Base-by-base conservation (phyloP, 805 yeast species). In the Saccharomyces jurei region DNA sequence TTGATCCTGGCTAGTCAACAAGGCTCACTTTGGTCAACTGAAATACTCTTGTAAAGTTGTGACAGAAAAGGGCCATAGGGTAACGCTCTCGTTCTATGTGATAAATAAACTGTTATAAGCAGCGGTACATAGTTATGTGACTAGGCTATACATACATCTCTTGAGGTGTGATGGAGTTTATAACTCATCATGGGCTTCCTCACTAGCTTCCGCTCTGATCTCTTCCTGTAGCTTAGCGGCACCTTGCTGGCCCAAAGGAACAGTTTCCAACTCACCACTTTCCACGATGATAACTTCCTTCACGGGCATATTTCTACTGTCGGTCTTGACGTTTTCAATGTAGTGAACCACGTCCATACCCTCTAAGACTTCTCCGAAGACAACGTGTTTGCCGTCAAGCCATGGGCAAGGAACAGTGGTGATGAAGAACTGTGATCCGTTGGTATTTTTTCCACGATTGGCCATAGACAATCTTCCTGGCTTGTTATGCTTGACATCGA, bases 321-420 rank as follows among this genome's bases (percentile, higher is more conserved):
- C 73, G 26, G 95, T 89, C 73, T 83, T 81, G 58, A 87, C 82
- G 50, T 71, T 71, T 74, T 90, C 96, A 66, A 94, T 82, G 71
- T 81, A 77, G 60, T 78, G 73, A 54, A 92, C 88, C 51, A 89
- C 81, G 60, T 92, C 96, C 76, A 83, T 78, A 50, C 98, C 98
- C 54, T 86, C 90, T 17, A 89, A 55, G 54, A 94, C 97, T 74
- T 89, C 89, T 61, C 99, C 99, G 66, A 94, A 94, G 46, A 94
- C 99, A 68, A 94, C 99, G 73, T 94, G 99, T 63, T 77, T 83
- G 60, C 95, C 94, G 68, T 94, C 89, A 68, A 94, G 81, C 98
- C 99, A 94, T 50, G 85, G 75, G 54, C 97, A 89, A 36, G 81
- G 79, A 25, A 87, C 96, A 28, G 97, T 91, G 51, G 72, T 69